Conservation (phyloP, 345 rosid genomes). For the Turritis glabra region DNA sequence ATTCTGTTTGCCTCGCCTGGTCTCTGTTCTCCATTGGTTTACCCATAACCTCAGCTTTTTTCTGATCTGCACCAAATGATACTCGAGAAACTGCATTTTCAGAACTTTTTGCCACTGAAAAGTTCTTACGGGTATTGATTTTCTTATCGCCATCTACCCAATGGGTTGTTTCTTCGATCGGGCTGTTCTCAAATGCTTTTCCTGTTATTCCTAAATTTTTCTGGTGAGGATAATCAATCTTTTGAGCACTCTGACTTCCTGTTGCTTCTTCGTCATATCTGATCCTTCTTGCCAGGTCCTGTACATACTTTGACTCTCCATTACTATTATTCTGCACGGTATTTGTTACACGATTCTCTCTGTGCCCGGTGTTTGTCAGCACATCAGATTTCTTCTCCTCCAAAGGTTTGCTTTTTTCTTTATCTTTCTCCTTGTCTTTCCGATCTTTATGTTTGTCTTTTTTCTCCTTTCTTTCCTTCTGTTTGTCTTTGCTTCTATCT, state of each 20-base stretch:
- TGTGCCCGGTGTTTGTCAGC: slow-evolving; percentile 30
- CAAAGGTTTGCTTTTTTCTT: slow-evolving; percentile 40
- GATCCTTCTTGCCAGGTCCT: slow-evolving; percentile 57
- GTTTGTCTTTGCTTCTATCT: slow-evolving; percentile 54
- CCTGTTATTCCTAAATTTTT: slow-evolving; percentile 26
- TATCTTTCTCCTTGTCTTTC: slow-evolving; percentile 46
- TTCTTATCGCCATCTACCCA: slow-evolving; percentile 39
- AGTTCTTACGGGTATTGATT: slow-evolving; percentile 41
- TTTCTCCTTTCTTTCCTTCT: slow-evolving; percentile 44
- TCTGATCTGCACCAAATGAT: slow-evolving; percentile 35
- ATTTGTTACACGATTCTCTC: slow-evolving; percentile 37
- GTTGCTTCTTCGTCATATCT: slow-evolving; percentile 48
- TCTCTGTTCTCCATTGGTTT: slow-evolving; percentile 44
- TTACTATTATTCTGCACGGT: slow-evolving; percentile 36
- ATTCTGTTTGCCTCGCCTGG: slow-evolving; percentile 41
- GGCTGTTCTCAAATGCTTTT: slow-evolving; percentile 11
- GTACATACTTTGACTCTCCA: slow-evolving; percentile 49
- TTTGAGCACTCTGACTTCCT: slow-evolving; percentile 40
- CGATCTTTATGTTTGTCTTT: slow-evolving; percentile 49
- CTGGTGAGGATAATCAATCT: slow-evolving; percentile 18
- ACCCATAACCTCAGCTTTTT: slow-evolving; percentile 40
- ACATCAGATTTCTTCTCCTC: slow-evolving; percentile 42
- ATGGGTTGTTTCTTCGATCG: slow-evolving; percentile 33
- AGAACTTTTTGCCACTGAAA: slow-evolving; percentile 28
- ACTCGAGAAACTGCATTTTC: slow-evolving; percentile 36